phyloP scores from a whole-genome alignment of 106 monocot species.

The Posidonia australis region DNA sequence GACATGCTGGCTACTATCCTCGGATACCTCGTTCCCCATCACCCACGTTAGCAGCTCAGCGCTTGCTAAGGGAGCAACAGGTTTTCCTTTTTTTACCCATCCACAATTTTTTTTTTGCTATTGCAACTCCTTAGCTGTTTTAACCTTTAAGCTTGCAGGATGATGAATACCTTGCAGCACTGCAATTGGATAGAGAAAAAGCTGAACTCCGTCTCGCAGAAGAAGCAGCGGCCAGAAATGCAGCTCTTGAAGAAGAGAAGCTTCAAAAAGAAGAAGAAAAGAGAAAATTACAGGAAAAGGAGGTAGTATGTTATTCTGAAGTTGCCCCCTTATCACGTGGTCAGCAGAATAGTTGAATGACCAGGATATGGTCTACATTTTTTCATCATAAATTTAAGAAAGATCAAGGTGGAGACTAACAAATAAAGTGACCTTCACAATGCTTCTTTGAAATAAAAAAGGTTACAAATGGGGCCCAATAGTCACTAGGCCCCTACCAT shows the following conservation, averaged over 20 bases:
- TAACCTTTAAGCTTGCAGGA: conserved; percentile 44
- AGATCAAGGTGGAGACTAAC: too few relatives aligned
- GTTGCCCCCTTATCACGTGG: neutral
- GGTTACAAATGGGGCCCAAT: too few relatives aligned
- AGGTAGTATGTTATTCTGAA: conserved; percentile 33
- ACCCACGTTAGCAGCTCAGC: conserved; percentile 66
- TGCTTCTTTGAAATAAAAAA: too few relatives aligned
- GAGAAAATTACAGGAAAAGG: conserved; percentile 53
- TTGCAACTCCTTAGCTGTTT: neutral
- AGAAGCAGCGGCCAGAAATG: conserved; percentile 61
- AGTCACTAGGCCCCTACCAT: too few relatives aligned
- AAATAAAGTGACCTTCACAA: too few relatives aligned
- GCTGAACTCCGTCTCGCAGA: conserved; percentile 44
- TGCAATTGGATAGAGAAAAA: conserved; percentile 88
- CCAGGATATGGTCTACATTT: too few relatives aligned
- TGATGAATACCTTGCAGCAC: conserved; percentile 82
- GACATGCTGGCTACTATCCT: conserved; percentile 30
- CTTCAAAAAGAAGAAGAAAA: conserved; percentile 43
- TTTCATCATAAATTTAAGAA: too few relatives aligned
- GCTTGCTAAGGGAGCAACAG: conserved; percentile 82
- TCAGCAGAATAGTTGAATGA: neutral
- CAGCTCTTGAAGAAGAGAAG: conserved; percentile 42
- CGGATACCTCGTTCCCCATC: conserved; percentile 49
- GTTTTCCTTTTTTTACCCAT: conserved; percentile 31
- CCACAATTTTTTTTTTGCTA: conserved; percentile 2